phyloP scores from a whole-genome alignment of 306 rosid species.

The Pterocarpus macrocarpus region DNA sequence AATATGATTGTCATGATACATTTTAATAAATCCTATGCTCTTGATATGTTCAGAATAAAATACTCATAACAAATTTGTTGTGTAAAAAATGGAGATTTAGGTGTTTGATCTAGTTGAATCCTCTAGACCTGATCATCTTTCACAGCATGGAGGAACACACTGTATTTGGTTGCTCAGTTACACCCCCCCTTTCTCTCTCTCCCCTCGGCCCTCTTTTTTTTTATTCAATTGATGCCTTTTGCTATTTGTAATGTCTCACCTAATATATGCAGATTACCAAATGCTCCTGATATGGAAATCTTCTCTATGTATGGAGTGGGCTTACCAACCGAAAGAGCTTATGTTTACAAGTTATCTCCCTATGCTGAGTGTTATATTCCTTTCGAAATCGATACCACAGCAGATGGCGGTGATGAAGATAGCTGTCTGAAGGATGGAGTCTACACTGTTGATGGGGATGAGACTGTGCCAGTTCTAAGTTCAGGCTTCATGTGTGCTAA shows the following conservation, averaged over 20 bases:
- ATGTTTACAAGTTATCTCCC: constrained; percentile 73
- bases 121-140: background rate
- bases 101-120: background rate
- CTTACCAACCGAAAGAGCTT: constrained; percentile 85
- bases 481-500: constrained; percentile 91
- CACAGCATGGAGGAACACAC: background rate
- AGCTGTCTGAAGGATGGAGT: constrained; percentile 79
- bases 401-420: constrained; percentile 60
- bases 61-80: background rate
- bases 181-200: background rate
- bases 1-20: too few species aligned
- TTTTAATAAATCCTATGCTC: background rate
- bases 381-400: constrained; percentile 74
- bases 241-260: constrained; percentile 18
- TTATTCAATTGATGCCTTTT: constrained; percentile 16
- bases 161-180: constrained; percentile 15
- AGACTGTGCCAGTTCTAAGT: constrained; percentile 87
- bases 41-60: background rate
- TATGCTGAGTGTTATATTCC: constrained; percentile 81
- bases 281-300: constrained; percentile 92
- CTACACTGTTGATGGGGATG: constrained; percentile 79
- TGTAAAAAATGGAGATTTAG: background rate
- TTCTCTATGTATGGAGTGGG: constrained; percentile 89
- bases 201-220: too few species aligned
- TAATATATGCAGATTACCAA: constrained; percentile 72